Percentiles rank a stretch among this genome's conserved stretches.
These are phyloP conservation scores for Neckera pumila DNA, from an alignment of 225 moss, liverwort and hornwort genomes.

Conservation along the genomic window DNA sequence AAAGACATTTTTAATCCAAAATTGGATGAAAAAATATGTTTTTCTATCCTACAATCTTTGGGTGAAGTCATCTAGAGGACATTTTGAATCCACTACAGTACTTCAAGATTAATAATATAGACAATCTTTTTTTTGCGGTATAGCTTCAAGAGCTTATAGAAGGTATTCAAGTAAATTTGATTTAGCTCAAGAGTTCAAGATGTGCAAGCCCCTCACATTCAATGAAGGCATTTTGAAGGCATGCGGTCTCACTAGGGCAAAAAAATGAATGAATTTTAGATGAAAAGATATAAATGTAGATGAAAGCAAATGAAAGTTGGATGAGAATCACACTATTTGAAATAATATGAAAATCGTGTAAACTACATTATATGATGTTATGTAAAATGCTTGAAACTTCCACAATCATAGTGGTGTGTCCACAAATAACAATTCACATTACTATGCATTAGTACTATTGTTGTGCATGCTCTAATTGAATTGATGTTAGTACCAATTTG, in stretches of 20 bases:
- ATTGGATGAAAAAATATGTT: too few species aligned
- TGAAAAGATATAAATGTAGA: not conserved
- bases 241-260: not conserved
- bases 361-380: not conserved
- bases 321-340: not conserved
- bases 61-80: too few species aligned
- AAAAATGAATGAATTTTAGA: not conserved
- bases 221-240: not conserved
- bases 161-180: not conserved
- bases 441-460: not conserved
- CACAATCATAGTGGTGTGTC: too few species aligned
- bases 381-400: not conserved
- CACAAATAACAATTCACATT: not conserved
- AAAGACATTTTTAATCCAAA: too few species aligned
- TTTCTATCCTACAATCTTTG: not conserved
- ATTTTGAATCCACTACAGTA: accelerated
- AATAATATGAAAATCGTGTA: not conserved
- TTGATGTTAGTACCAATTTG: not conserved
- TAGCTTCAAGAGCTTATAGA: not conserved
- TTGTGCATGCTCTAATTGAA: not conserved
- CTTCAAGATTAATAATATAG: accelerated
- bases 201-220: not conserved
- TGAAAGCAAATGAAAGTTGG: not conserved
- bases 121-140: accelerated
- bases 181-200: not conserved